phyloP scores from a whole-genome alignment of 805 yeast species.

The Blastobotrys parvus region DNA sequence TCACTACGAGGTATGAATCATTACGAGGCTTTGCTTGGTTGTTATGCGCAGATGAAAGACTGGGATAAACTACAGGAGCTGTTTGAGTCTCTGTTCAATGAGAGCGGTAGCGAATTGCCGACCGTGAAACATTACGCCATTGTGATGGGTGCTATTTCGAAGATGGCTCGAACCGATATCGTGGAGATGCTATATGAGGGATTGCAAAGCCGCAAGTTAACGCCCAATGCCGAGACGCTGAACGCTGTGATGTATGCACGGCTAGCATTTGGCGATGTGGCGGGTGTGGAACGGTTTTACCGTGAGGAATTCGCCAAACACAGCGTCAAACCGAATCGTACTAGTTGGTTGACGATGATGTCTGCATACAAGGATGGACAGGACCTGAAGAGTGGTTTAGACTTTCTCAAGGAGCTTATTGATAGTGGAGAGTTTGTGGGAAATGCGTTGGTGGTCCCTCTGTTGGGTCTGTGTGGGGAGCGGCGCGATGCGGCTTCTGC shows the following conservation, averaged over 20 bases:
- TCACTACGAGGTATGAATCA: conserved; percentile 40
- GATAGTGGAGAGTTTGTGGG: conserved; percentile 16
- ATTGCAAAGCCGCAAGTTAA: conserved; percentile 36
- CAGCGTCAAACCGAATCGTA: conserved; percentile 23
- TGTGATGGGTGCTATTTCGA: conserved; percentile 53
- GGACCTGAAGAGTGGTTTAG: conserved; percentile 31
- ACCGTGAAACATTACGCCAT: conserved; percentile 47
- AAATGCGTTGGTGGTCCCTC: conserved; percentile 17
- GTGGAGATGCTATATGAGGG: conserved; percentile 45
- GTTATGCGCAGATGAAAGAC: conserved; percentile 38
- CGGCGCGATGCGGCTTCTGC: conserved; percentile 23
- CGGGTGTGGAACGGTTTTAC: conserved; percentile 32
- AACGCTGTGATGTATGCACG: conserved; percentile 40
- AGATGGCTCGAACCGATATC: conserved; percentile 38
- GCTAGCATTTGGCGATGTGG: conserved; percentile 30
- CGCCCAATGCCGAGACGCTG: conserved; percentile 38
- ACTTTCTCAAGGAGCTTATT: conserved; percentile 18
- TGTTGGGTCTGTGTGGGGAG: conserved; percentile 24
- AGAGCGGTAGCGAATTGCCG: conserved; percentile 47
- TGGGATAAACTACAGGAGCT: conserved; percentile 50
- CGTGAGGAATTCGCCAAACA: conserved; percentile 25
- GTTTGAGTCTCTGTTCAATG: conserved; percentile 42
- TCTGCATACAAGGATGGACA: conserved; percentile 30
- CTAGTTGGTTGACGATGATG: conserved; percentile 31
- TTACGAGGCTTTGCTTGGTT: conserved; percentile 39